Conservation (phyloP, 1,284 basidiomycete genomes). For the Pyrrhoderma lamaoense region DNA sequence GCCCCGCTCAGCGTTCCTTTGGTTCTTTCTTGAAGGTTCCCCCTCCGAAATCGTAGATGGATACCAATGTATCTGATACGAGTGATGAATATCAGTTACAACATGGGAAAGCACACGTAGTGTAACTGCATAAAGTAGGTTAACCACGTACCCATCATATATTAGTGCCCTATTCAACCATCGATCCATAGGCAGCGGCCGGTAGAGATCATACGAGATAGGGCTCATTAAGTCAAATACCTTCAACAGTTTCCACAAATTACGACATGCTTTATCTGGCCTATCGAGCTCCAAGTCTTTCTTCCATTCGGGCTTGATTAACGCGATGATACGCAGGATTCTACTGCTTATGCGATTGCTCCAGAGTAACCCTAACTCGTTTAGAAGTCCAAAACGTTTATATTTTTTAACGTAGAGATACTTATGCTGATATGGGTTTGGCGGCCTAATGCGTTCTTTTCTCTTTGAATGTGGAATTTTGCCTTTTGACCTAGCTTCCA, state of each 20-base stretch:
- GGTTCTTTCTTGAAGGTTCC: not conserved
- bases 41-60: not conserved
- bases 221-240: not conserved
- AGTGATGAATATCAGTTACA: not conserved
- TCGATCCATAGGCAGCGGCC: not conserved
- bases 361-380: too few relatives aligned
- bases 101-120: not conserved
- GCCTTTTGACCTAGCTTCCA: too few relatives aligned
- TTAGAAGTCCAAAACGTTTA: too few relatives aligned
- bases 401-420: too few relatives aligned
- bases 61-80: not conserved
- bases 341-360: too few relatives aligned
- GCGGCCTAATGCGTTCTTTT: too few relatives aligned
- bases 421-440: too few relatives aligned
- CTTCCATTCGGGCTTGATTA: too few relatives aligned
- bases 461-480: too few relatives aligned
- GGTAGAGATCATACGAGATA: not conserved
- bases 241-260: not conserved
- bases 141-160: not conserved
- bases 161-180: too few relatives aligned
- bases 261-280: not conserved
- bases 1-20: not conserved
- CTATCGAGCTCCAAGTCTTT: too few relatives aligned
- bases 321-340: too few relatives aligned
- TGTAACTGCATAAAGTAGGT: not conserved